Evolutionary conservation across 148 eudicot genomes (phyloP).

Genomic region (Nepenthes mirabilis): DNA sequence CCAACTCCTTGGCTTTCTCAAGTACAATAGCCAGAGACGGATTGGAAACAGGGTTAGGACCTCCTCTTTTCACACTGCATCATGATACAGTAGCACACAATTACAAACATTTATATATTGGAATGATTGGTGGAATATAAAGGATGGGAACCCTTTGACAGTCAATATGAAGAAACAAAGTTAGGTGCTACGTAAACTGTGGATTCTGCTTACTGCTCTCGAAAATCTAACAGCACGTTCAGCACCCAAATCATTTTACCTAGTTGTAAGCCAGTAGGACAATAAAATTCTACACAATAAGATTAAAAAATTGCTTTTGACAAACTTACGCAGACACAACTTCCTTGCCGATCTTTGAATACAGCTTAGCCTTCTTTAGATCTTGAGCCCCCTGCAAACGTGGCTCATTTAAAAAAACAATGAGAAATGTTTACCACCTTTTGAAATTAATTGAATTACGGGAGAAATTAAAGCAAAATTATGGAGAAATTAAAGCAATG

Average conservation of each 20-base stretch:
- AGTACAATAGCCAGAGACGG: constrained; percentile 47
- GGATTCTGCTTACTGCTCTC: too few species aligned
- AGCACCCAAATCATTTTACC: background rate
- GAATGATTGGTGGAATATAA: background rate
- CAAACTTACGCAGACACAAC: constrained; percentile 87
- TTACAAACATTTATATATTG: background rate
- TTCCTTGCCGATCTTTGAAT: constrained; percentile 76
- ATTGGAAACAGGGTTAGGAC: constrained; percentile 74
- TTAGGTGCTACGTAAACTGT: too few species aligned
- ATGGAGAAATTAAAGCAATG: too few species aligned
- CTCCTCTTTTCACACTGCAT: constrained; percentile 88
- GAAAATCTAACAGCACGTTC: too few species aligned
- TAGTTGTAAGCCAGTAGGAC: background rate
- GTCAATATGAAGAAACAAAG: background rate
- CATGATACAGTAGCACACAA: background rate
- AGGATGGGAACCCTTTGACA: background rate
- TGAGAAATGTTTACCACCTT: background rate
- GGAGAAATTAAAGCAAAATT: too few species aligned
- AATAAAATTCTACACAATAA: background rate
- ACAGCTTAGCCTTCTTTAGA: constrained; percentile 71
- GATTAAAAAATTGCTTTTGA: background rate
- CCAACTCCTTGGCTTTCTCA: constrained; percentile 87
- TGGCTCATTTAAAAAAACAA: constrained; percentile 9
- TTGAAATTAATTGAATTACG: background rate
- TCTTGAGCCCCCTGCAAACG: constrained; percentile 64